Base-by-base conservation (phyloP, 345 rosid genomes). In the Turritis glabra region DNA sequence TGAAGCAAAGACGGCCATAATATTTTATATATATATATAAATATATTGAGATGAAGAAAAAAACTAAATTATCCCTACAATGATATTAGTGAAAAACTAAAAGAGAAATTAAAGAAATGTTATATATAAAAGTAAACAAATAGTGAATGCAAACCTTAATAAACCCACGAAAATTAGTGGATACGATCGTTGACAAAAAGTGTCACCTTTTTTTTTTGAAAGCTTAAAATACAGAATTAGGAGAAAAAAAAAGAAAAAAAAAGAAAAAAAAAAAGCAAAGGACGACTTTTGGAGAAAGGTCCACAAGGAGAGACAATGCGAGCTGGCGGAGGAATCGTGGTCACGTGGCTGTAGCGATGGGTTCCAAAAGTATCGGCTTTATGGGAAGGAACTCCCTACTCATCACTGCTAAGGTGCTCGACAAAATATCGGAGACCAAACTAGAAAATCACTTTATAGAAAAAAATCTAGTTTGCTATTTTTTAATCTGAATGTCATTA, bases 251-350 rank as follows among this genome's bases (percentile, higher is more conserved):
- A 50, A 38, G 52, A 3, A n/a, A 9, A 37, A 8, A 14, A 11
- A 22, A 14, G 8, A 3, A 11, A 32, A 38, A 41, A 35, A 5
- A 26, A 25, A 54, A 32, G 64, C 57, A 55, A 64, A 44, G 50
- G 65, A 55, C 6, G 71, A 73, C 77, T 64, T 73, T 64, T 22
- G 35, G 33, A 29, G 15, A 64, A 55, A 26, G 77, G 71, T 29
- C 77, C 77, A 63, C 72, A 55, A 65, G 29, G 48, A 55, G 77
- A 25, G 77, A 74, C 77, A 74, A 26, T 30, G 77, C 66, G 57
- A 64, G 77, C 77, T 65, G 72, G 77, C 65, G 43, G 23, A 17
- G 48, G 66, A 74, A 74, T 74, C 77, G 66, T 74, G 77, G 72
- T 74, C 72, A 74, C 77, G 72, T 74, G 77, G 51, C 18, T 74